Base-by-base conservation (phyloP, 169 alveolate species). In the Amoebophrya sp. region DNA sequence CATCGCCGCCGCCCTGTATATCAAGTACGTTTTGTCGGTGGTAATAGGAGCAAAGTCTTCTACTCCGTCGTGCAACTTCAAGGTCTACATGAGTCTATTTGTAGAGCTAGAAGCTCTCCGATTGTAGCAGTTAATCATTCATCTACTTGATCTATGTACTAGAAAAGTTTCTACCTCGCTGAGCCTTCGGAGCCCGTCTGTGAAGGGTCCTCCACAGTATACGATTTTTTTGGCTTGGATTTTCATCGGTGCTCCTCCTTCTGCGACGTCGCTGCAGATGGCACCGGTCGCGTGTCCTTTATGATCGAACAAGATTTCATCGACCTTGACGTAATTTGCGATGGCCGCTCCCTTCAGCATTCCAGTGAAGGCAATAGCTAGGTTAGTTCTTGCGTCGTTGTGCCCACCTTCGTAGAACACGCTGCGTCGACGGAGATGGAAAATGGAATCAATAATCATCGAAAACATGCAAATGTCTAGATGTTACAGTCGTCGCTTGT, bases 301-400 rank as follows among this genome's bases (percentile, higher is more conserved):
- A 39, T 91, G 95, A 90, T 96, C 97, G 92, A 95, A 96, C 36
- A 96, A 91, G 53, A 96, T 93, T 38, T 94, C 94, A 77, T 94
- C 95, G 41, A 97, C 97, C 93, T 96, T 95, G 76, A 95, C 95
- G 95, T 98, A 97, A 93, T 98, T 98, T 33, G 97, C 96, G 76
- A 97, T 94, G 54, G 97, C 95, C 40, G 98, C 95, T 40, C 98
- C 98, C 91, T 40, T 89, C 76, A 90, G 89, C 89, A 54, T 89
- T 0, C 93, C 91, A 0, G 94, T 93, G 90, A 90, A 53, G n/a
- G 94, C 94, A 41, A 93, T 93, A 65, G 92, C 54, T 41, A 93
- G 92, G 41, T 93, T 90, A 41, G 93, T 93, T 55, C 94, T 90
- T 39, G 94, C 92, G 65, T 93, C 94, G 89, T 93, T 93, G 83